These are phyloP conservation scores for Mycocentrospora acerina DNA, from an alignment of 2,329 filamentous ascomycete species.

Conservation along the genomic window DNA sequence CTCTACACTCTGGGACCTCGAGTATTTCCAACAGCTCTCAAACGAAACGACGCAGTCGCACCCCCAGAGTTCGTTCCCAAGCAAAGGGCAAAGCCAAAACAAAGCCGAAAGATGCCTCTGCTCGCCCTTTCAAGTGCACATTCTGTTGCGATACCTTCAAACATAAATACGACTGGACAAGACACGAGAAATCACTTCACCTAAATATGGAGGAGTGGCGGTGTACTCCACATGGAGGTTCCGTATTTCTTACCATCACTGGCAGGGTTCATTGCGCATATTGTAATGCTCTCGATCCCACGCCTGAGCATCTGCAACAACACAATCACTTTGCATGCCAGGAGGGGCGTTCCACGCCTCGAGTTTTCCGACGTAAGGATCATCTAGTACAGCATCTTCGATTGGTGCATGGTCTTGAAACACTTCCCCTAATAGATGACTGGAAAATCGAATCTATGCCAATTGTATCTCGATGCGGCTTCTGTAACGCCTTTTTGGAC, in stretches of 20 bases:
- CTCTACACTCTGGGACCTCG: conserved; percentile 51
- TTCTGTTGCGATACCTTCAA: conserved; percentile 34
- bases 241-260: conserved; percentile 55
- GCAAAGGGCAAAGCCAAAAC: conserved; percentile 3
- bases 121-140: conserved; percentile 30
- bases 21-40: conserved; percentile 42
- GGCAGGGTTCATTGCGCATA: conserved; percentile 58
- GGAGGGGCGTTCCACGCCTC: conserved; percentile 61
- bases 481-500: conserved; percentile 46
- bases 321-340: conserved; percentile 64
- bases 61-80: conserved; percentile 6
- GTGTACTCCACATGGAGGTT: conserved; percentile 57
- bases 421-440: conserved; percentile 62
- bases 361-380: conserved; percentile 61
- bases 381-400: conserved; percentile 61
- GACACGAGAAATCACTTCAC: conserved; percentile 32
- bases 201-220: conserved; percentile 29
- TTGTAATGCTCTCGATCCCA: conserved; percentile 55
- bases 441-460: conserved; percentile 56
- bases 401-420: conserved; percentile 59
- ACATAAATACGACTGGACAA: conserved; percentile 31
- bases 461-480: conserved; percentile 54
- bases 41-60: conserved; percentile 41
- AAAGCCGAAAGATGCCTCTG: conserved; percentile 9
- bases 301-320: conserved; percentile 55